Conservation (phyloP, 1,139 yeast species). For the Sugiyamaella xylanicola region DNA sequence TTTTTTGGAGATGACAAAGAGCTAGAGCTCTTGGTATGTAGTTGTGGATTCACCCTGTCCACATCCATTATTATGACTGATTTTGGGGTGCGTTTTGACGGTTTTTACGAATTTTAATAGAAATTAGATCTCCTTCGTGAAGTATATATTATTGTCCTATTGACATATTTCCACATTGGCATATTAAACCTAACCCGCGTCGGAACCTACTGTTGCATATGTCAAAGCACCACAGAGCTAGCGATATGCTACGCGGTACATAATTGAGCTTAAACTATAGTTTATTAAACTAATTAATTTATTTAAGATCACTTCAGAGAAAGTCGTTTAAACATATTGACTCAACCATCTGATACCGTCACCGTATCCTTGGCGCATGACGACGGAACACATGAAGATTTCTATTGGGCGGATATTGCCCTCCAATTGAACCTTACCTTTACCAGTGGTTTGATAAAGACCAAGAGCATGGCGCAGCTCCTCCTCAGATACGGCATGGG, state of each 20-base stretch:
- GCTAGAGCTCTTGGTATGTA: neutral
- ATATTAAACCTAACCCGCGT: neutral
- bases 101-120: neutral
- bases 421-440: slow-evolving; percentile 67
- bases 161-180: slow-evolving; percentile 1
- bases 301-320: too few relatives aligned
- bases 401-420: slow-evolving; percentile 90
- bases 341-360: slow-evolving; percentile 97
- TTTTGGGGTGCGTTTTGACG: too few relatives aligned
- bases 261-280: too few relatives aligned
- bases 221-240: too few relatives aligned
- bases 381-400: slow-evolving; percentile 95
- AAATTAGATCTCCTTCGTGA: too few relatives aligned
- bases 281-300: too few relatives aligned
- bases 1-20: slow-evolving; percentile 7
- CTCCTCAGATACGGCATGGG: slow-evolving; percentile 92
- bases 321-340: slow-evolving; percentile 68
- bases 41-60: neutral
- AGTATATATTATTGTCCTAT: too few relatives aligned
- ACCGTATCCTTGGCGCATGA: slow-evolving; percentile 94
- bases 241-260: too few relatives aligned
- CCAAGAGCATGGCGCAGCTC: slow-evolving; percentile 92
- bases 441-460: slow-evolving; percentile 86
- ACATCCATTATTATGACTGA: neutral
- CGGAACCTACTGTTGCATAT: neutral